Conservation (phyloP, 2,329 filamentous ascomycete species). For the Thielaviopsis ethacetica region DNA sequence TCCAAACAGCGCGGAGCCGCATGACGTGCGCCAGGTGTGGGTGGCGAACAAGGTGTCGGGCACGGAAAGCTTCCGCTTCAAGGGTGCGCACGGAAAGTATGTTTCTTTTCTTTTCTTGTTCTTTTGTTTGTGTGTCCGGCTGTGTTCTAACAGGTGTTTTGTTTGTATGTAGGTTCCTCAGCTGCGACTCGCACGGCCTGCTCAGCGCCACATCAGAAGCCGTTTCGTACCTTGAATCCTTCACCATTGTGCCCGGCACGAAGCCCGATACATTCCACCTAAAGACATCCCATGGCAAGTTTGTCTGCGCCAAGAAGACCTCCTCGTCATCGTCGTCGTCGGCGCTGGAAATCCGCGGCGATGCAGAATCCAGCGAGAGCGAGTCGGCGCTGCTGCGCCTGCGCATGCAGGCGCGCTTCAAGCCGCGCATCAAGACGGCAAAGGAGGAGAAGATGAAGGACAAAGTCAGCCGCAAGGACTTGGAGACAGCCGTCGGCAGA, state of each 20-base stretch:
- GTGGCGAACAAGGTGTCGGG: constrained; percentile 71
- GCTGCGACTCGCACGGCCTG: constrained; percentile 69
- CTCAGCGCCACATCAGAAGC: constrained; percentile 65
- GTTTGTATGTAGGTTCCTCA: constrained; percentile 59
- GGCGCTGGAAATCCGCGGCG: constrained; percentile 54
- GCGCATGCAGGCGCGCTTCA: constrained; percentile 91
- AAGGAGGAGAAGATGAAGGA: constrained; percentile 73
- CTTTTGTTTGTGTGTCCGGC: background rate
- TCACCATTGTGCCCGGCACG: constrained; percentile 43
- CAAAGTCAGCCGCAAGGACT: constrained; percentile 71
- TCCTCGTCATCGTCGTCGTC: constrained; percentile 31
- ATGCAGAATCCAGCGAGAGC: constrained; percentile 48
- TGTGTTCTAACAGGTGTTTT: background rate
- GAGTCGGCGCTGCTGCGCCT: constrained; percentile 62
- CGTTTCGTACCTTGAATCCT: constrained; percentile 70
- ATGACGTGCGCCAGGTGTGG: constrained; percentile 94
- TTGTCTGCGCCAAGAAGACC: constrained; percentile 44
- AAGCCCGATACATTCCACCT: constrained; percentile 57
- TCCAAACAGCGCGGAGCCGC: constrained; percentile 73
- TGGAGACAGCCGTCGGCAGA: constrained; percentile 67
- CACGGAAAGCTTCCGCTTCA: constrained; percentile 69
- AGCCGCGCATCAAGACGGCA: constrained; percentile 54
- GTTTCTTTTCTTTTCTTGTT: constrained; percentile 14
- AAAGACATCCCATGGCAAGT: constrained; percentile 56
- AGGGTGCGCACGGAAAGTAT: constrained; percentile 74